Evolutionary conservation across 257 asterid species (phyloP), one percentile per base, ranked within the genome.

Genomic region (Solanum piurae): DNA sequence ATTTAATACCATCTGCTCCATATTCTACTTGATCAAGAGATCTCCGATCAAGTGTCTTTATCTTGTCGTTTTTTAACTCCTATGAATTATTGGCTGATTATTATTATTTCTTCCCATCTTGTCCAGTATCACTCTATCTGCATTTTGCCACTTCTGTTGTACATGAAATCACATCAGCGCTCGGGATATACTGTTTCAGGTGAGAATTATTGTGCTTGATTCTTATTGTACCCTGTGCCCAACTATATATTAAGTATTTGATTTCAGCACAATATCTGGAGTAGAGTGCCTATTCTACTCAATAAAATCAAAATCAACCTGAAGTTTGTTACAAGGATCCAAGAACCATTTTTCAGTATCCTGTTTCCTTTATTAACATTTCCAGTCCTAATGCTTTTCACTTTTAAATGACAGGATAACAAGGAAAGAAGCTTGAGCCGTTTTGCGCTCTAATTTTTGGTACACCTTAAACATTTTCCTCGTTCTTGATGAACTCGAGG

Each of bases 161-260:
- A 90, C 97, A 96, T 8, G 99, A 97, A 91, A 96, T 97, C 80
- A 97, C 99, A 21, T 88, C 99, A 52, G 99, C 99, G 38, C 92
- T 97, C 12, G 99, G 99, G 85, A 97, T 97, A 84, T 91, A 86
- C 88, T 97, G 99, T 92, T 97, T 97, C 96, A 95, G 99, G 99
- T 97, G 86, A 91, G 93, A 75, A 25, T 21, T 49, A 49, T 40
- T 73, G 55, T 40, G 13, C 34, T 73, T 1, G 71, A 20, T 1
- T 34, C 69, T 86, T 49, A 23, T 49, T 80, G 18, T 49, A 46
- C 20, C 42, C 21, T 5, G 12, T 2, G 38, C 40, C 9, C 68
- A 46, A 80, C 85, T 80, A 3, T 80, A 80, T 80, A 23, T 46
- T 3, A 46, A 33, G 34, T 33, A 40, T 80, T 29, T 1, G 6